Evolutionary conservation across 2,329 filamentous ascomycete species (phyloP).

Genomic region (Epichloe brachyelytri): DNA sequence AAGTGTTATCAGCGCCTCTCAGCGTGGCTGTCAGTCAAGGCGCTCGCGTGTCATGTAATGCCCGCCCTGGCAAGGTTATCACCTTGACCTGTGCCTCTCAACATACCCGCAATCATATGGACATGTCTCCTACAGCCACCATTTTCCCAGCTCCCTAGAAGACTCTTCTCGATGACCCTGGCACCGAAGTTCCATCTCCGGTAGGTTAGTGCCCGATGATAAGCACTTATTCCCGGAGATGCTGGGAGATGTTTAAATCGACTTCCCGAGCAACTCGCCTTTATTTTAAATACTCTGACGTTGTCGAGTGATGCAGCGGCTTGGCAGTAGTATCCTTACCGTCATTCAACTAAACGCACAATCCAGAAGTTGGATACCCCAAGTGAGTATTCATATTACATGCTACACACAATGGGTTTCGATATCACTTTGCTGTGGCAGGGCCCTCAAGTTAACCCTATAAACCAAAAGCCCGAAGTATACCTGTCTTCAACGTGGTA

Average conservation of each 20-base stretch:
- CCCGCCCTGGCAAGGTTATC: background rate
- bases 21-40: background rate
- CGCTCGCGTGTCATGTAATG: background rate
- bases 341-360: background rate
- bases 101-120: background rate
- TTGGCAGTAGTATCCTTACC: background rate
- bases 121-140: background rate
- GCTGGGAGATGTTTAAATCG: background rate
- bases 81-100: background rate
- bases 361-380: background rate
- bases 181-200: background rate
- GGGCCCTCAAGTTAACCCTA: conserved; percentile 62
- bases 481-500: conserved; percentile 67
- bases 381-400: background rate
- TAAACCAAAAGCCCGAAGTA: conserved; percentile 70
- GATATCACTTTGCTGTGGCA: conserved; percentile 19
- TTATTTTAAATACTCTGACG: background rate
- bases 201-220: conserved; percentile 1
- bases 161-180: background rate
- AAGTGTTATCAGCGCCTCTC: background rate
- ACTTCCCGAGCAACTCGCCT: background rate
- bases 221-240: conserved; percentile 5
- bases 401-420: conserved; percentile 14
- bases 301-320: background rate
- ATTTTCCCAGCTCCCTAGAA: background rate